These are phyloP conservation scores for Pseudocercospora ulei DNA, from an alignment of 2,329 filamentous ascomycete genomes.

Conservation along the genomic window DNA sequence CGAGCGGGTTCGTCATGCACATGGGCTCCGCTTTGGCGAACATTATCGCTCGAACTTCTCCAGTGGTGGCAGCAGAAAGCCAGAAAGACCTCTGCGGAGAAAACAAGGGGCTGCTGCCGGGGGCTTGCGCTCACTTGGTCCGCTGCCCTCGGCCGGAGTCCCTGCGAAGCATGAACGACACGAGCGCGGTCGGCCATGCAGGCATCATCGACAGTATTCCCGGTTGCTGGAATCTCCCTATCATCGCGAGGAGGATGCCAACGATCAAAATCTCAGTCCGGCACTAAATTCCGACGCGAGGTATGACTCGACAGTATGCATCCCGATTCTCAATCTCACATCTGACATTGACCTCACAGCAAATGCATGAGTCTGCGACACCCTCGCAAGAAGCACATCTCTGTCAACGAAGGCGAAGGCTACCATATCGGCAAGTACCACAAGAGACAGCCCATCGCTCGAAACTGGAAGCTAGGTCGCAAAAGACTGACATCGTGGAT, in stretches of 20 bases:
- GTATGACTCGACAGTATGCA: slow-evolving; percentile 2
- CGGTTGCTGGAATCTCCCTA: slow-evolving; percentile 10
- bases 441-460: slow-evolving; percentile 56
- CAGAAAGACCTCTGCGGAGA: slow-evolving; percentile 10
- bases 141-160: background rate
- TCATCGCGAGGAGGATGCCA: slow-evolving; percentile 6
- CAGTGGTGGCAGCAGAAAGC: slow-evolving; percentile 1
- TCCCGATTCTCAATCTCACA: background rate
- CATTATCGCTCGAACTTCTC: background rate
- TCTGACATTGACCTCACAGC: background rate
- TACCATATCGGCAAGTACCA: slow-evolving; percentile 42
- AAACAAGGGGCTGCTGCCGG: background rate
- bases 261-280: background rate
- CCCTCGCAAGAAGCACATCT: slow-evolving; percentile 33
- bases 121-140: background rate
- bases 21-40: slow-evolving; percentile 5
- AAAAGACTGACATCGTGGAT: slow-evolving; percentile 61
- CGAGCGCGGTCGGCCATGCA: background rate
- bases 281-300: slow-evolving; percentile 7
- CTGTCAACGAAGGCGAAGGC: slow-evolving; percentile 32
- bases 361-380: slow-evolving; percentile 27
- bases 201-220: slow-evolving; percentile 1
- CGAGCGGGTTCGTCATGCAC: slow-evolving; percentile 17
- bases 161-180: background rate
- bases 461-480: slow-evolving; percentile 58